Base-by-base conservation (phyloP, 75 land plant genomes). In the Pinus taeda region DNA sequence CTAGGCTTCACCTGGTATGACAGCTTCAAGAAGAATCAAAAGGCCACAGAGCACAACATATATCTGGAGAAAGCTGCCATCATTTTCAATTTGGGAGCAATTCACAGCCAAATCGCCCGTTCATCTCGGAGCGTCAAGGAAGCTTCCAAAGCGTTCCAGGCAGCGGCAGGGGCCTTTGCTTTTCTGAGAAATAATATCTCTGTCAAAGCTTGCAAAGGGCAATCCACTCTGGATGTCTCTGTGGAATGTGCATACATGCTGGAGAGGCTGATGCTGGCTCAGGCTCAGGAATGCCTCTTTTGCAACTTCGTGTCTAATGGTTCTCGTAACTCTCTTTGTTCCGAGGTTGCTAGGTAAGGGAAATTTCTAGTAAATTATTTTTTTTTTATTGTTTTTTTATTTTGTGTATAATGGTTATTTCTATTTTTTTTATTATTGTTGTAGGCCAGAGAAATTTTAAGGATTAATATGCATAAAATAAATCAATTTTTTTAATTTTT, bases 211-310 rank as follows among this genome's bases (percentile, higher is more conserved):
- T 79, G 86, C 0, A 60, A 66, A 0, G 85, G 82, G 62, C 67
- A 83, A 4, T 85, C 91, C 5, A 95, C 99, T 2, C 81, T 85
- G 1, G 99, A 97, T 67, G 55, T 97, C 20, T 86, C 93, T 1
- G 87, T 87, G 20, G 98, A 95, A 82, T 95, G 92, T 60, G 92
- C 92, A 0, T 94, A 93, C 49, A 95, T 95, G 99, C 82, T 97
- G 49, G 99, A 97, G 85, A 75, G 87, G 76, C 89, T 97, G 7
- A 97, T 97, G 99, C 92, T 97, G 14, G 99, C 99, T 0, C 99
- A 97, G 77, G 99, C 99, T 0, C 99, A 97, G 81, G 99, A 97
- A 75, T 97, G 99, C 62, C 92, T 97, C 57, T 97, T 92, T 57
- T 96, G 95, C 86, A 97, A 93, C 76, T 90, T 91, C 3, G 82